These are phyloP conservation scores for Pythium brachiatum DNA, from an alignment of 352 stramenopile species.

Conservation along the genomic window DNA sequence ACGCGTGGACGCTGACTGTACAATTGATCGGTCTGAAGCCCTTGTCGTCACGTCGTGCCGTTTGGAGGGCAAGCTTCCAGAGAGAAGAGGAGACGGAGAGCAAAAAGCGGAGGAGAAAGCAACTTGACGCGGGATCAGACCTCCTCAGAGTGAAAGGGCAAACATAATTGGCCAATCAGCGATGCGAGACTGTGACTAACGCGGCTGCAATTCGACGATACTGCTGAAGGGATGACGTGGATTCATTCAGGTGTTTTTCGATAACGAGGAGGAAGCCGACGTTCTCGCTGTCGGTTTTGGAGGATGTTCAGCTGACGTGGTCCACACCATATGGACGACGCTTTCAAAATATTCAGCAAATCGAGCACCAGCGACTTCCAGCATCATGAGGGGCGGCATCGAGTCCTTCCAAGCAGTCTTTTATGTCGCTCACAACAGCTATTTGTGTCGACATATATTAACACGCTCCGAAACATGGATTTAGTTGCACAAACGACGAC, in stretches of 20 bases:
- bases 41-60: background rate
- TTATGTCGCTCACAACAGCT: no score
- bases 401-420: no score
- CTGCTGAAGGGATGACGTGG: background rate
- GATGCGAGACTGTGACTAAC: slow-evolving; percentile 1
- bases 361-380: no score
- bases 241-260: background rate
- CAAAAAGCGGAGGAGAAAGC: background rate
- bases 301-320: background rate
- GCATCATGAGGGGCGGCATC: no score
- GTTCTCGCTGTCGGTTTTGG: no score
- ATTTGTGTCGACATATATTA: no score
- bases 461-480: no score
- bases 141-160: slow-evolving; percentile 5
- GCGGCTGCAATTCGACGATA: background rate
- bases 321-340: background rate
- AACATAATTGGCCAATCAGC: slow-evolving; percentile 8
- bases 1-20: background rate
- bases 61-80: background rate
- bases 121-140: background rate
- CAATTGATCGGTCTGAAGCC: background rate
- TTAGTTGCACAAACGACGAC: no score
- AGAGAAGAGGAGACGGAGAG: background rate
- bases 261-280: background rate
- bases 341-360: no score